A percentile compares a stretch with the other conserved stretches of the same genome.
Evolutionary conservation across 306 rosid genomes (phyloP).

Genomic region (Sechiopsis laciniata): DNA sequence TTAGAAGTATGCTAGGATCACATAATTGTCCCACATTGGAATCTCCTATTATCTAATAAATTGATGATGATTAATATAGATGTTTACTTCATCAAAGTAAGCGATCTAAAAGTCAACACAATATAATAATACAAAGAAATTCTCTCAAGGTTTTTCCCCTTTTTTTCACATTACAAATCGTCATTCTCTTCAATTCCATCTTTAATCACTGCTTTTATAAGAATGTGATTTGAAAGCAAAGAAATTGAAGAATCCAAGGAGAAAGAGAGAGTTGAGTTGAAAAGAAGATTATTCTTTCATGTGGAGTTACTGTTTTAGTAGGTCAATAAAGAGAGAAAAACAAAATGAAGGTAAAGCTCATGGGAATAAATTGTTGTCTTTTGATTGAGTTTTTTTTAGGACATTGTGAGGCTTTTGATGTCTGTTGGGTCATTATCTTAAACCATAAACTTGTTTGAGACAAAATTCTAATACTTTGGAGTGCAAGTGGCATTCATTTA

Average conservation of each 20-base stretch:
- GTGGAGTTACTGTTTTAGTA: constrained; percentile 36
- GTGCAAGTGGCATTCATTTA: not conserved
- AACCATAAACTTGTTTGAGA: constrained; percentile 19
- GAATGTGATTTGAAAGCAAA: constrained; percentile 66
- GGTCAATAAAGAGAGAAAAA: constrained; percentile 48
- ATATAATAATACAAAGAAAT: not conserved
- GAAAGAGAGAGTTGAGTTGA: not conserved
- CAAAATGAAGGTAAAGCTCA: constrained; percentile 23
- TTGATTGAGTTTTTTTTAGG: constrained; percentile 21
- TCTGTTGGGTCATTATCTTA: constrained; percentile 58
- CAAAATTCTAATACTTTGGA: not conserved
- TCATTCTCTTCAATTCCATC: constrained; percentile 4
- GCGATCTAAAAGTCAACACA: constrained; percentile 34
- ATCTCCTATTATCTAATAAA: too few relatives aligned
- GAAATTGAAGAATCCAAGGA: constrained; percentile 74
- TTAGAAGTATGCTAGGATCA: too few relatives aligned
- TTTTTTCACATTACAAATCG: not conserved
- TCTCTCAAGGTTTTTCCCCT: not conserved
- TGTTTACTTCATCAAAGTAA: too few relatives aligned
- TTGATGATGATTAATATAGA: too few relatives aligned
- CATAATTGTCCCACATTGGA: too few relatives aligned
- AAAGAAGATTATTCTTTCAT: constrained; percentile 39
- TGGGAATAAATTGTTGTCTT: constrained; percentile 30
- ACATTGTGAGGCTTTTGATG: constrained; percentile 47
- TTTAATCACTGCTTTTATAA: constrained; percentile 33